Percentiles rank a stretch among this genome's conserved stretches.
Evolutionary conservation across 2,329 filamentous ascomycete genomes (phyloP).

Genomic region (Fusarium buxicola): DNA sequence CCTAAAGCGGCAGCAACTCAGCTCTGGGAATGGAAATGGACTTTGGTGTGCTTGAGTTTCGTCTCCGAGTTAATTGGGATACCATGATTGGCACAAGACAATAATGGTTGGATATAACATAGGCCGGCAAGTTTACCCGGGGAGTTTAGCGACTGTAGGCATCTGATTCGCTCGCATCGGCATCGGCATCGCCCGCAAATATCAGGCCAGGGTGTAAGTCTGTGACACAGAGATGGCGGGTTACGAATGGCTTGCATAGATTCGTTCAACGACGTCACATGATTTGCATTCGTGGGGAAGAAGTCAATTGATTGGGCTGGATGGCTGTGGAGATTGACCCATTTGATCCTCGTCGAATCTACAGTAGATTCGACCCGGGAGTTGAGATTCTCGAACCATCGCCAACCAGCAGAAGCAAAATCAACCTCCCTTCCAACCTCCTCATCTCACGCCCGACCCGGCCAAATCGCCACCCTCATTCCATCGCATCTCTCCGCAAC

Average conservation of each 20-base stretch:
- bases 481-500: background rate
- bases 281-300: background rate
- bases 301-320: background rate
- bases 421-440: no score
- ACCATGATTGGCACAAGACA: rapidly evolving
- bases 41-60: no score
- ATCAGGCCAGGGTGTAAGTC: slow-evolving; percentile 19
- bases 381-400: slow-evolving; percentile 14
- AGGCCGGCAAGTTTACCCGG: slow-evolving; percentile 7
- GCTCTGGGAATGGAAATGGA: no score
- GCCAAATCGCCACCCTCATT: slow-evolving; percentile 7
- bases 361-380: background rate
- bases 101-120: background rate
- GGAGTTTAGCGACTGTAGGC: background rate
- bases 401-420: slow-evolving; percentile 6
- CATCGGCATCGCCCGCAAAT: slow-evolving; percentile 16
- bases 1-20: no score
- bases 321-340: background rate
- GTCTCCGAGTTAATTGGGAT: no score
- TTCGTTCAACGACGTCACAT: slow-evolving; percentile 26
- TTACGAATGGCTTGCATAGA: background rate
- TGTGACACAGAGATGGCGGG: background rate
- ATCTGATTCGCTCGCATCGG: background rate
- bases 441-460: slow-evolving; percentile 18
- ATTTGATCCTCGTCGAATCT: background rate